Evolutionary conservation across 352 stramenopile genomes (phyloP).

Genomic region (Pythium aquatile): DNA sequence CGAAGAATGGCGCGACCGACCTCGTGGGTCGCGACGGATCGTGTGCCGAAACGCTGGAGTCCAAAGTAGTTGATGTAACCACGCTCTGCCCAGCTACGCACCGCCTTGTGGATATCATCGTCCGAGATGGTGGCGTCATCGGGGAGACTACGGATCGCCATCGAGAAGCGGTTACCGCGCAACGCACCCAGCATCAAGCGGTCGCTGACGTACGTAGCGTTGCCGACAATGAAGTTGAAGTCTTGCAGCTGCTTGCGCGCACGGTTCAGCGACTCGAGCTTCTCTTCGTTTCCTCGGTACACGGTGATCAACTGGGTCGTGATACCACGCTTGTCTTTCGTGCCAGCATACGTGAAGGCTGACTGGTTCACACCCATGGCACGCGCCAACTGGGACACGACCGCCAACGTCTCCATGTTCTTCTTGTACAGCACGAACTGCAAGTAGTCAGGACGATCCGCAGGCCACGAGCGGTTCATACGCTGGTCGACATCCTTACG

Average conservation of each 20-base stretch:
- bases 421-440: constrained; percentile 97
- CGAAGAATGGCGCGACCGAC: constrained; percentile 93
- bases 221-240: constrained; percentile 92
- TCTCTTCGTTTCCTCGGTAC: constrained; percentile 74
- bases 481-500: constrained; percentile 78
- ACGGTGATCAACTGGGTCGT: constrained; percentile 95
- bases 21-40: constrained; percentile 83
- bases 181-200: constrained; percentile 93
- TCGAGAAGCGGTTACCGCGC: constrained; percentile 93
- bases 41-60: constrained; percentile 95
- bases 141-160: constrained; percentile 93
- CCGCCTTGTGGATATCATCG: constrained; percentile 54
- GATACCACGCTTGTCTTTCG: constrained; percentile 97
- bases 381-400: constrained; percentile 81
- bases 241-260: constrained; percentile 61
- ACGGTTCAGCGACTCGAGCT: constrained; percentile 78
- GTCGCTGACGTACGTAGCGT: constrained; percentile 88
- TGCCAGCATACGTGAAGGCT: constrained; percentile 91
- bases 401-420: constrained; percentile 94
- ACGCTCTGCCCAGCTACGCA: constrained; percentile 63
- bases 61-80: constrained; percentile 99
- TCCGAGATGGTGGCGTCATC: constrained; percentile 51
- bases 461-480: constrained; percentile 46
- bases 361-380: constrained; percentile 66
- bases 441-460: constrained; percentile 86